These are phyloP conservation scores for Artemisia annua DNA, from an alignment of 129 eudicot genomes.

Conservation along the genomic window DNA sequence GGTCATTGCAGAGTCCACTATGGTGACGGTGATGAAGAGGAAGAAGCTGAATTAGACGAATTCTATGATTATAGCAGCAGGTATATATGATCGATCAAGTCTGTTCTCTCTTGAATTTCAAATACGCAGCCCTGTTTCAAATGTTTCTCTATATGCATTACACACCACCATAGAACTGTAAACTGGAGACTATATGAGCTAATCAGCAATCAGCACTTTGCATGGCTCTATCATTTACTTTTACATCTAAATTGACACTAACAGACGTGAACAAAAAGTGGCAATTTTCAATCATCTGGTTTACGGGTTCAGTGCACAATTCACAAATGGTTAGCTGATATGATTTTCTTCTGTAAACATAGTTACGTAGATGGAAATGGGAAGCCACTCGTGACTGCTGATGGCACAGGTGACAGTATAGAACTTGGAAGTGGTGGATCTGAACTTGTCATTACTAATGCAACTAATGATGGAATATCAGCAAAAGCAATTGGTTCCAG, in stretches of 20 bases:
- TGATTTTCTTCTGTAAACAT: not conserved
- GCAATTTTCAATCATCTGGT: too few relatives aligned
- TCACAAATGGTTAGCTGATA: not conserved
- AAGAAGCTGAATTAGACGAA: conserved; percentile 87
- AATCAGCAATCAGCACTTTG: too few relatives aligned
- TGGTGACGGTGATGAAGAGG: conserved; percentile 95
- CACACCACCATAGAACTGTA: too few relatives aligned
- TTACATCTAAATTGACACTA: too few relatives aligned
- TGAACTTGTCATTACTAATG: conserved; percentile 62
- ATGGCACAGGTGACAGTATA: conserved; percentile 42
- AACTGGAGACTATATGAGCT: too few relatives aligned
- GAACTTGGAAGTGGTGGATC: conserved; percentile 80
- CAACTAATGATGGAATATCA: conserved; percentile 35
- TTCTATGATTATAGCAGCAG: conserved; percentile 98
- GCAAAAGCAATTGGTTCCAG: conserved; percentile 80
- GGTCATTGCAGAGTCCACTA: conserved; percentile 91
- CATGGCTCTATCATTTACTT: too few relatives aligned
- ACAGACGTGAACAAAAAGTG: too few relatives aligned
- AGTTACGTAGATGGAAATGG: conserved; percentile 74
- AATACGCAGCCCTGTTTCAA: not conserved
- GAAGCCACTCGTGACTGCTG: conserved; percentile 58
- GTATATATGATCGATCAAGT: conserved; percentile 30
- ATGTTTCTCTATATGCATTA: too few relatives aligned
- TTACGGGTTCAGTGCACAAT: too few relatives aligned
- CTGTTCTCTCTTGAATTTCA: not conserved